Conservation (phyloP, 106 monocot genomes). For the Ottelia alismoides region DNA sequence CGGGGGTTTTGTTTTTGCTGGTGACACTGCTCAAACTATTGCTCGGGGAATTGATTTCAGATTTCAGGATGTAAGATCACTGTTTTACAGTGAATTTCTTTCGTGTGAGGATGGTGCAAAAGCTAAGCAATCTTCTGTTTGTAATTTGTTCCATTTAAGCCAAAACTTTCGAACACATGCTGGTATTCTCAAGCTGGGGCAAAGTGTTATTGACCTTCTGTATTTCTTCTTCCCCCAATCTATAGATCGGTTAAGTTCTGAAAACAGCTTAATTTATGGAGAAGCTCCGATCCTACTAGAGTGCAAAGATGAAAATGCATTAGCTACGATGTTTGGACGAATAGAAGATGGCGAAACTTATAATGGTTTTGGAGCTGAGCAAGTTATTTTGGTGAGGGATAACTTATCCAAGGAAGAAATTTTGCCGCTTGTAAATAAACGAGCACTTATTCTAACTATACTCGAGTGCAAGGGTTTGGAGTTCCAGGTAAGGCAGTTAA, state of each 20-base stretch:
- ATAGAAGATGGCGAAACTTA: neutral
- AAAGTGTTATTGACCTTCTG: slow-evolving; percentile 42
- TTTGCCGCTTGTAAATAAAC: slow-evolving; percentile 19
- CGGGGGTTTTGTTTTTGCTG: slow-evolving; percentile 61
- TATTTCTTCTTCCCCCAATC: slow-evolving; percentile 36
- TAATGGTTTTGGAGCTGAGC: slow-evolving; percentile 59
- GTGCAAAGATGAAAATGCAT: slow-evolving; percentile 42
- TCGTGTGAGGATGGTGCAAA: neutral
- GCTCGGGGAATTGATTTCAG: slow-evolving; percentile 57
- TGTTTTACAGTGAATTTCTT: slow-evolving; percentile 46
- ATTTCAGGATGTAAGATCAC: slow-evolving; percentile 54
- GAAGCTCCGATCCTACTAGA: slow-evolving; percentile 50
- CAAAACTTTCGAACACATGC: slow-evolving; percentile 62
- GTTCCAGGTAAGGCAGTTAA: slow-evolving; percentile 35
- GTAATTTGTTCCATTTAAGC: slow-evolving; percentile 37
- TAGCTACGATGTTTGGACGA: slow-evolving; percentile 46
- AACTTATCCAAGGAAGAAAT: slow-evolving; percentile 27
- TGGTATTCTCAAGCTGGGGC: slow-evolving; percentile 49
- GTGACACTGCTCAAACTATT: slow-evolving; percentile 76
- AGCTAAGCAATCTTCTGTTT: neutral
- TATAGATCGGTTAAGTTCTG: slow-evolving; percentile 39
- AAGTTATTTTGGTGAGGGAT: slow-evolving; percentile 59
- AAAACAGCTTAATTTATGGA: slow-evolving; percentile 46
- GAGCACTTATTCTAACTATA: slow-evolving; percentile 58
- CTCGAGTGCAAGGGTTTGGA: slow-evolving; percentile 70